Evolutionary conservation across 2,329 filamentous ascomycete species (phyloP), one percentile per base, ranked within the genome.

Genomic region (Camillea tinctor): DNA sequence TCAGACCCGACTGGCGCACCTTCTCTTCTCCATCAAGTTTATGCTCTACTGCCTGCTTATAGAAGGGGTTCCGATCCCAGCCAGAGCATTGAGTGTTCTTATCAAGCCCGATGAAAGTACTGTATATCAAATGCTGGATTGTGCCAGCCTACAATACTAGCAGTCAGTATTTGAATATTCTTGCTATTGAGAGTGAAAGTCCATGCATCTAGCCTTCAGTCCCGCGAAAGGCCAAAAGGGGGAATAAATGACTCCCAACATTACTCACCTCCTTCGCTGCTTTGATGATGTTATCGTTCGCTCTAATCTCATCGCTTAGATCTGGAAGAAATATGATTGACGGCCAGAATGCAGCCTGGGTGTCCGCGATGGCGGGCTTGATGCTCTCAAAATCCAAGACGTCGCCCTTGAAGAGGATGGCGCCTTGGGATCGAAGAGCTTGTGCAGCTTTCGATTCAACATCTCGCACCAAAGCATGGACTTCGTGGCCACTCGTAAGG

Each of bases 81-180:
- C 26, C 51, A 5, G 54, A 30, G 1, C 62, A 2, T 21, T 53
- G 53, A 6, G 20, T 17, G 13, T 40, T 58, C 22, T 17, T 24
- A 0, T 62, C 59, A 17, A 55, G 19, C 22, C 57, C 54, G 9
- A 2, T 19, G 23, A 60, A 57, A 23, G 49, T 64, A 53, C 61
- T 62, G 51, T 61, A 65, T 44, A 66, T 30, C 50, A 65, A 56
- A 19, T 63, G 59, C 13, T 23, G 48, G 21, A 66, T 63, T n/a
- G 62, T 54, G 9, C 60, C 57, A 15, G 60, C 55, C 50, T 54
- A 51, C 58, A n/a, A n/a, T n/a, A n/a, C n/a, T n/a, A n/a, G n/a
- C n/a, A n/a, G n/a, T n/a, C n/a, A n/a, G n/a, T n/a, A n/a, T n/a
- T n/a, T n/a, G n/a, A n/a, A n/a, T n/a, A n/a, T n/a, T n/a, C n/a